Base-by-base conservation (phyloP, 1,284 basidiomycete genomes). In the Psilocybe mexicana region DNA sequence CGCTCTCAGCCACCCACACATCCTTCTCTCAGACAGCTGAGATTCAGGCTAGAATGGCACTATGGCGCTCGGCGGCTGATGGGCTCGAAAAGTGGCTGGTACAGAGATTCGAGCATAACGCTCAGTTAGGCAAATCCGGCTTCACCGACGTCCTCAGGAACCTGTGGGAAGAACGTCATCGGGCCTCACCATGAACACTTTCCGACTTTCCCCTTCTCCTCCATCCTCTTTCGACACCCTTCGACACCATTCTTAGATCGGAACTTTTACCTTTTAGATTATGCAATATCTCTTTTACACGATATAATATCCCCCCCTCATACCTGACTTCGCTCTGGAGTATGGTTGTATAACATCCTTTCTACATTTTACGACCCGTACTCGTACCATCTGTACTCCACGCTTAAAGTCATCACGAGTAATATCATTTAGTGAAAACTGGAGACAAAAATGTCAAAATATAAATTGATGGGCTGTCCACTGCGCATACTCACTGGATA, bases 91-190 rank as follows among this genome's bases (percentile, higher is more conserved):
- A 79, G 66, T 94, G 89, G 81, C 83, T 93, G 58, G 86, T 88
- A 28, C 86, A 94, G 72, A 82, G 93, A 56, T 96, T 96, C 66
- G 88, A 91, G 70, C 86, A 91, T 71, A 96, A 96, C 68, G 94
- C 94, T 1, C 87, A 88, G 45, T 76, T 90, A 26, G 94, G 94
- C 51, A 93, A 93, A 73, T 76, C 87, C 54, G 94, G 89, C 8
- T 95, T 96, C 72, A 90, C 92, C 54, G 90, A 93, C 71, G 93
- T 96, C 26, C 74, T 96, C 62, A 79, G 87, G 65, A 81, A 80
- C 61, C 71, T 93, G 65, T 88, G 87, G 85, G 88, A 92, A 65
- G 78, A 81, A 67, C 75, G 78, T 50, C 76, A 79, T 63, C 55
- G 57, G 40, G 66, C 60, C 14, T 59, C 65, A 46, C 59, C 63